These are phyloP conservation scores for Cutaneotrichosporon dermatis DNA, from an alignment of 1,284 basidiomycete genomes.

Conservation along the genomic window DNA sequence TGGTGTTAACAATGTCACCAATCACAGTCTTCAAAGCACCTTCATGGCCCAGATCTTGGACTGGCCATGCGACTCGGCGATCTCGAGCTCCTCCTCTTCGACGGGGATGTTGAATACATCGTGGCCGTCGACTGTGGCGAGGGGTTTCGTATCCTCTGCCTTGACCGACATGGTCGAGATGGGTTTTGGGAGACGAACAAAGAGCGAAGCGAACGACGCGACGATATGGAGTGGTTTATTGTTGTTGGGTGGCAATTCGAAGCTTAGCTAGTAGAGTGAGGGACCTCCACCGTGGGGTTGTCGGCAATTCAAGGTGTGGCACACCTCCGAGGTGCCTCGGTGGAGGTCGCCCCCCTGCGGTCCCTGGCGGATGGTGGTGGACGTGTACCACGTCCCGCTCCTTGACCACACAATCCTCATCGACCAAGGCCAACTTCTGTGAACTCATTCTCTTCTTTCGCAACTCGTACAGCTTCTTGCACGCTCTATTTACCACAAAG, in stretches of 20 bases:
- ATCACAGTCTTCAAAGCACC: constrained; percentile 6
- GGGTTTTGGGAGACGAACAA: too few species aligned
- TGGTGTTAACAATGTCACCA: constrained; percentile 13
- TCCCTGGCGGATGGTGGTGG: background rate
- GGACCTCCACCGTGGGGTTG: too few species aligned
- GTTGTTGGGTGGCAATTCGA: constrained; percentile 5
- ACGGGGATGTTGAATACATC: constrained; percentile 22
- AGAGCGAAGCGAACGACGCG: background rate
- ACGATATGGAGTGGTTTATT: background rate
- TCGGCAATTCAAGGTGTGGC: too few species aligned
- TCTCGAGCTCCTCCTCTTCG: constrained; percentile 35
- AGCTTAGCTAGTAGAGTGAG: too few species aligned
- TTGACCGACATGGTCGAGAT: constrained; percentile 8
- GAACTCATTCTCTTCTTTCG: too few species aligned
- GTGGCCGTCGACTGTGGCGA: constrained; percentile 11
- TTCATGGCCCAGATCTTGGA: constrained; percentile 44
- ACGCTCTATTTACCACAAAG: too few species aligned
- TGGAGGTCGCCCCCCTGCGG: background rate
- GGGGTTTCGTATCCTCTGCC: constrained; percentile 20
- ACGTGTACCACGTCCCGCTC: background rate
- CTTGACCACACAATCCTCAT: too few species aligned
- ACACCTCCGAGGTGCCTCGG: too few species aligned
- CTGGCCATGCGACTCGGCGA: constrained; percentile 20
- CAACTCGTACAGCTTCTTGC: too few species aligned
- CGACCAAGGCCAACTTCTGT: too few species aligned